phyloP scores from a whole-genome alignment of 2,329 filamentous ascomycete genomes.

The Verticillium zaregamsianum region DNA sequence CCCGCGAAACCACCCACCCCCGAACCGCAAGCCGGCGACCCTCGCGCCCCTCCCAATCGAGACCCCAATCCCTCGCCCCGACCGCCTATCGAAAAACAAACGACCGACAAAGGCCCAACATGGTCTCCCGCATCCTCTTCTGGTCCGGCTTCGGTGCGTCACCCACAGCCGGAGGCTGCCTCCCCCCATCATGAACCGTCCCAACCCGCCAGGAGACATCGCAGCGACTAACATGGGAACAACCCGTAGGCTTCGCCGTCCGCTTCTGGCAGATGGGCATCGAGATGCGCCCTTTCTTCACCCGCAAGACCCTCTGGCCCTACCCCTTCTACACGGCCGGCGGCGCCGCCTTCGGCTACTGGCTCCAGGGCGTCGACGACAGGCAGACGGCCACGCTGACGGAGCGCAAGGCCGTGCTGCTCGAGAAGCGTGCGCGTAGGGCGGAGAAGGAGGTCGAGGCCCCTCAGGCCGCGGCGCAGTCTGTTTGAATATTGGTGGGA shows the following conservation, averaged over 20 bases:
- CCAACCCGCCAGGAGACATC: neutral
- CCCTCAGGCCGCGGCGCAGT: neutral
- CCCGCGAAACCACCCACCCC: neutral
- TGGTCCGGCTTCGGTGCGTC: constrained; percentile 87
- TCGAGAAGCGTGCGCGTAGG: constrained; percentile 83
- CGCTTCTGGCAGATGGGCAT: constrained; percentile 97
- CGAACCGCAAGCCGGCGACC: neutral
- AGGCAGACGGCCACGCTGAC: constrained; percentile 72
- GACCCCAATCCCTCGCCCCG: neutral
- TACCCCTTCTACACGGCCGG: constrained; percentile 86
- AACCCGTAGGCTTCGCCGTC: constrained; percentile 71
- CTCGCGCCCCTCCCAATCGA: neutral
- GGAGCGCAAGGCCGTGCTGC: constrained; percentile 72
- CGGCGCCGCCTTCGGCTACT: constrained; percentile 93
- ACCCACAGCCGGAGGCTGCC: constrained; percentile 6
- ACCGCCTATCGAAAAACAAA: neutral
- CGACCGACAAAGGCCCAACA: constrained; percentile 27
- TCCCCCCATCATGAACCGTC: constrained; percentile 1
- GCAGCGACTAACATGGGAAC: neutral
- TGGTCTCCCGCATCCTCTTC: constrained; percentile 68
- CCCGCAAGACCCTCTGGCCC: constrained; percentile 77
- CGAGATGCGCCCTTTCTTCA: constrained; percentile 95
- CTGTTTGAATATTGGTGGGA: neutral
- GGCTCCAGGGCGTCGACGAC: constrained; percentile 86
- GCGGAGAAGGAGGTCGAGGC: constrained; percentile 31